phyloP scores from a whole-genome alignment of 495 filamentous ascomycete species.

The Annulohypoxylon bovei region DNA sequence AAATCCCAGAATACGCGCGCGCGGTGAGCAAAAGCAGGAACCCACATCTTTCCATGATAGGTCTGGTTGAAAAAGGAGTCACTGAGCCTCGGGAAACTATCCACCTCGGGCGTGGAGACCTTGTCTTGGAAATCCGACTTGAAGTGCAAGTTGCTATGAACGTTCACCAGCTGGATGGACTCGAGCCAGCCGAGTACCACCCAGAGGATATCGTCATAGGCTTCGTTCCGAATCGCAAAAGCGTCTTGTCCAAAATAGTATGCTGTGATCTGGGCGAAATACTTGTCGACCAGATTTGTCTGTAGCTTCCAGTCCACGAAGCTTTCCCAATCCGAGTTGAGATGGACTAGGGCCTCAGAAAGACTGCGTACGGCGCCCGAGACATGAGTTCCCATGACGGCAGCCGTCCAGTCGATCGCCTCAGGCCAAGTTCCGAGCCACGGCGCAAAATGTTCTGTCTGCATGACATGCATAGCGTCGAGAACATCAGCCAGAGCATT shows the following conservation, averaged over 20 bases:
- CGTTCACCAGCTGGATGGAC: constrained; percentile 75
- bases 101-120: background rate
- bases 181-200: constrained; percentile 94
- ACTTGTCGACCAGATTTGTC: constrained; percentile 82
- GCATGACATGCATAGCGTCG: constrained; percentile 75
- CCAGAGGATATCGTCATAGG: constrained; percentile 98
- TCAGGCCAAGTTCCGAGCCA: constrained; percentile 86
- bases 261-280: constrained; percentile 76
- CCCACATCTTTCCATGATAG: constrained; percentile 83
- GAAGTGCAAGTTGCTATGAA: constrained; percentile 57
- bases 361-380: constrained; percentile 73
- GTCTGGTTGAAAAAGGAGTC: constrained; percentile 40
- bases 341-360: constrained; percentile 52
- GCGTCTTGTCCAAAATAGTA: constrained; percentile 91
- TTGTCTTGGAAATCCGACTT: constrained; percentile 5
- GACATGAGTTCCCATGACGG: constrained; percentile 84
- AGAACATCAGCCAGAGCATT: constrained; percentile 58
- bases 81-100: constrained; percentile 11
- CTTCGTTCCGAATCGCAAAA: constrained; percentile 77
- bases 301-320: constrained; percentile 56
- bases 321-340: constrained; percentile 23
- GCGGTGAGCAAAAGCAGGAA: constrained; percentile 83
- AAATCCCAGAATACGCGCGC: constrained; percentile 91
- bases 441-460: constrained; percentile 77
- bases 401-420: constrained; percentile 94